Conservation (phyloP, 129 eudicot genomes). For the Flaveria sonorensis region DNA sequence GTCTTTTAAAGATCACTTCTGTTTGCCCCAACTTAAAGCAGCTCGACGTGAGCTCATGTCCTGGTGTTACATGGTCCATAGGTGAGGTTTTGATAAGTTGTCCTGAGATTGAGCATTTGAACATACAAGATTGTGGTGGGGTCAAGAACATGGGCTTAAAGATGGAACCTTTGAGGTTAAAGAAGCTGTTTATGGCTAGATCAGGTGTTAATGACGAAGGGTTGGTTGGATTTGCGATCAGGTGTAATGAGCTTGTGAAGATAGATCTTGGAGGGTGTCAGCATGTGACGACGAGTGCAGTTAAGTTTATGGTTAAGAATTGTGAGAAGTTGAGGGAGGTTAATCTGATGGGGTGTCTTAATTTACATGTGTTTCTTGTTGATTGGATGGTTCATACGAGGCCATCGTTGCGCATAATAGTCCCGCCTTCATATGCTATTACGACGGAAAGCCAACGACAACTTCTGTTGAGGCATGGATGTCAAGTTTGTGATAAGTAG, state of each 20-base stretch:
- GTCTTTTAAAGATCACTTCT: conserved; percentile 38
- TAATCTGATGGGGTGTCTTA: conserved; percentile 51
- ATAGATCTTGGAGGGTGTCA: conserved; percentile 52
- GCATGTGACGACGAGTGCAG: conserved; percentile 42
- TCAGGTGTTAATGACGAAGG: conserved; percentile 62
- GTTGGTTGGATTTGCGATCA: conserved; percentile 36
- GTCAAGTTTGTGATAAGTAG: conserved; percentile 42
- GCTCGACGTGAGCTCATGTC: conserved; percentile 50
- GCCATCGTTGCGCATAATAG: conserved; percentile 51
- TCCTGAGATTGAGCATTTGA: conserved; percentile 43
- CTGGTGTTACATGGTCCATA: conserved; percentile 36
- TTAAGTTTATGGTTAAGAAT: conserved; percentile 41
- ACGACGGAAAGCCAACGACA: conserved; percentile 32
- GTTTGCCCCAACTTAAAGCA: conserved; percentile 48
- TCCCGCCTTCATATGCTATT: conserved; percentile 45
- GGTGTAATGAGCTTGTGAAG: conserved; percentile 50
- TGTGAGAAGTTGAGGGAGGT: conserved; percentile 60
- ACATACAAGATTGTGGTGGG: conserved; percentile 40
- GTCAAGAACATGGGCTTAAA: conserved; percentile 45
- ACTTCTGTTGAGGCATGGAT: conserved; percentile 54
- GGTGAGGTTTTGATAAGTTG: conserved; percentile 42
- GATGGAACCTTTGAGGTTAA: conserved; percentile 39
- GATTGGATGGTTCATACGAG: conserved; percentile 44
- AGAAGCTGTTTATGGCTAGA: conserved; percentile 42
- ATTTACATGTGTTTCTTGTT: conserved; percentile 33